phyloP scores from a whole-genome alignment of 2,329 filamentous ascomycete species.

The Pseudocercospora musae region DNA sequence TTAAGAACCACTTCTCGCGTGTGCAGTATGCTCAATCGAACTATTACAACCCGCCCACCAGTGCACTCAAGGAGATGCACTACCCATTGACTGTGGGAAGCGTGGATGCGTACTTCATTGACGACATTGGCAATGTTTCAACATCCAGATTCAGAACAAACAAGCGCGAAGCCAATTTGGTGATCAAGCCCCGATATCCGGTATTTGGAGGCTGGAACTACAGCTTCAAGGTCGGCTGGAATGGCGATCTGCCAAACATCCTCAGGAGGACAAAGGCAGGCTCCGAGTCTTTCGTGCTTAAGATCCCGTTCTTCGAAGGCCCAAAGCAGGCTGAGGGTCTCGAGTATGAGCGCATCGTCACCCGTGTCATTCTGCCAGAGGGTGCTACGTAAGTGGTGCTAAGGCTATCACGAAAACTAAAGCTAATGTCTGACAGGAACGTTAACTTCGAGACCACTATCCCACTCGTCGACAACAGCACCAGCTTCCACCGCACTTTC shows the following conservation, averaged over 20 bases:
- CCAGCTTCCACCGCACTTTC: slow-evolving; percentile 76
- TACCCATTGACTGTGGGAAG: slow-evolving; percentile 78
- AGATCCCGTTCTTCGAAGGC: slow-evolving; percentile 89
- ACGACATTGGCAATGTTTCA: slow-evolving; percentile 94
- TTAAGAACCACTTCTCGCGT: slow-evolving; percentile 52
- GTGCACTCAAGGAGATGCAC: slow-evolving; percentile 76
- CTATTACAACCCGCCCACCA: slow-evolving; percentile 66
- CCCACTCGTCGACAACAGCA: slow-evolving; percentile 62
- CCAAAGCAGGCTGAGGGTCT: slow-evolving; percentile 82
- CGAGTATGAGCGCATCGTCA: slow-evolving; percentile 75
- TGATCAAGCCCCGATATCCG: slow-evolving; percentile 93
- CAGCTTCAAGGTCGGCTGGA: slow-evolving; percentile 95
- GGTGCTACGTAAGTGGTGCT: slow-evolving; percentile 68
- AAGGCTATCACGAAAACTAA: not conserved
- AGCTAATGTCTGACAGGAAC: slow-evolving; percentile 55
- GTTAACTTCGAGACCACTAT: slow-evolving; percentile 73
- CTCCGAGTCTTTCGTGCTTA: slow-evolving; percentile 74
- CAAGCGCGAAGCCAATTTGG: slow-evolving; percentile 64
- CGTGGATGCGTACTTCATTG: slow-evolving; percentile 86
- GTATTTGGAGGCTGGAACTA: slow-evolving; percentile 98
- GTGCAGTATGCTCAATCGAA: slow-evolving; percentile 47
- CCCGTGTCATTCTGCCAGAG: slow-evolving; percentile 85
- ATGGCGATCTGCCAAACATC: slow-evolving; percentile 75
- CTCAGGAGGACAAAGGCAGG: slow-evolving; percentile 58
- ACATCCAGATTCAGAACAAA: slow-evolving; percentile 82